A percentile compares a stretch with the other conserved stretches of the same genome.
Evolutionary conservation across 768 basidiomycete genomes (phyloP).

Genomic region (Sistotremastrum niveocremeum): DNA sequence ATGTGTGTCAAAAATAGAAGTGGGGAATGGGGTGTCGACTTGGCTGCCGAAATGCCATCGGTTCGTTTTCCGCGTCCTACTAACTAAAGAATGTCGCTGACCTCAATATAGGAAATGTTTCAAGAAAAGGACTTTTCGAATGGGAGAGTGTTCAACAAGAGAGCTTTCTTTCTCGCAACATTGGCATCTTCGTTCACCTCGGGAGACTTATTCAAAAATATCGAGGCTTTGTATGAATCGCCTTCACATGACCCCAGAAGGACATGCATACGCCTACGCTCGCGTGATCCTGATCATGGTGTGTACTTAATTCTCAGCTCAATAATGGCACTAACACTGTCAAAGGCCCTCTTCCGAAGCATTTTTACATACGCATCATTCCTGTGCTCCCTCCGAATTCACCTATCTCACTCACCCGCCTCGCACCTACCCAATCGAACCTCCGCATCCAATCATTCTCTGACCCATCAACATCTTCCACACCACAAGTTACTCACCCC

Average conservation of each 20-base stretch:
- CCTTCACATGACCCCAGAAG: constrained; percentile 47
- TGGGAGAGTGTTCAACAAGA: constrained; percentile 82
- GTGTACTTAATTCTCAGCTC: constrained; percentile 4
- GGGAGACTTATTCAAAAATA: constrained; percentile 23
- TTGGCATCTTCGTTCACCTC: constrained; percentile 49
- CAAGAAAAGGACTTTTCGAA: constrained; percentile 93
- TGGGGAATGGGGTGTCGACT: constrained; percentile 54
- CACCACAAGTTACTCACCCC: constrained; percentile 12
- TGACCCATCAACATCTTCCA: constrained; percentile 14
- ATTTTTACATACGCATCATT: constrained; percentile 67
- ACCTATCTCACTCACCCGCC: constrained; percentile 50
- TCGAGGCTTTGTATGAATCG: constrained; percentile 51
- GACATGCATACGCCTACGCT: constrained; percentile 46
- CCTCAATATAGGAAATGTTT: constrained; percentile 45
- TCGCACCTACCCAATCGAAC: constrained; percentile 69
- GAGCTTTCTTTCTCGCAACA: constrained; percentile 77
- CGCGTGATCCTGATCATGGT: constrained; percentile 33
- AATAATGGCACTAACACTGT: not conserved
- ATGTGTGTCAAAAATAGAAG: constrained; percentile 51
- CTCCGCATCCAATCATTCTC: constrained; percentile 27
- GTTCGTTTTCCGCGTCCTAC: constrained; percentile 21
- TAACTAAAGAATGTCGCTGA: not conserved
- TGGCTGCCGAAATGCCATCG: constrained; percentile 79
- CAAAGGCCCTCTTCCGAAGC: constrained; percentile 35
- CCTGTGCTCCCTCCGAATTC: constrained; percentile 46